phyloP scores from a whole-genome alignment of 805 yeast genomes.

The Ogataea ganodermae region DNA sequence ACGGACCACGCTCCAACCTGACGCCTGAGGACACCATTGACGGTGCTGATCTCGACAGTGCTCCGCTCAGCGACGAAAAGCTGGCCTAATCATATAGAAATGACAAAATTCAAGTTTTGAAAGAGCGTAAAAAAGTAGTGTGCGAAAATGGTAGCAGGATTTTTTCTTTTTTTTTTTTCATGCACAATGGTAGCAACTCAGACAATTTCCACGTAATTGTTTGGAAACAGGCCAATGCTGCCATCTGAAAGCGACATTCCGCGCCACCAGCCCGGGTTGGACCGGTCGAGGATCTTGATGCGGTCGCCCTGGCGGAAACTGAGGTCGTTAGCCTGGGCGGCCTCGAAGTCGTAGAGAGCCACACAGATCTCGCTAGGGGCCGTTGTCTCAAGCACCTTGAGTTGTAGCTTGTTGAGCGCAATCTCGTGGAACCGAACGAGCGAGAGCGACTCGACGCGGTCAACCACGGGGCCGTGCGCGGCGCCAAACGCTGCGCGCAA shows the following conservation, averaged over 20 bases:
- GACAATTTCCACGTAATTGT: constrained; percentile 41
- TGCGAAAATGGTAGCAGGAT: no score
- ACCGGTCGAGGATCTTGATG: constrained; percentile 40
- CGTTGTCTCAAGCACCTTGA: constrained; percentile 18
- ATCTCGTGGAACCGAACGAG: constrained; percentile 21
- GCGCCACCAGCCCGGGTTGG: constrained; percentile 51
- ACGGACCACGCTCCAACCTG: constrained; percentile 48
- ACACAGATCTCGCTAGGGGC: constrained; percentile 30
- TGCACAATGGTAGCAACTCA: background rate
- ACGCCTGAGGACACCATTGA: constrained; percentile 18
- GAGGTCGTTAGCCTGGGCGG: constrained; percentile 44
- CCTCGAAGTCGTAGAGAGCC: constrained; percentile 44
- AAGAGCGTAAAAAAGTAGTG: no score
- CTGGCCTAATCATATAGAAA: background rate
- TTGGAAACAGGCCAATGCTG: constrained; percentile 46
- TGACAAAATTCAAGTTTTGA: no score
- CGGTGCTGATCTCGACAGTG: background rate
- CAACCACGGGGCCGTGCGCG: constrained; percentile 10
- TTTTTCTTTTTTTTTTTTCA: no score
- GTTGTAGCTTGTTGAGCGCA: constrained; percentile 20
- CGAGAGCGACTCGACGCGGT: constrained; percentile 12
- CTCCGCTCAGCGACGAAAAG: constrained; percentile 2
- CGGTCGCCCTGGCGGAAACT: constrained; percentile 44
- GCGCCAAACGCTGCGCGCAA: constrained; percentile 11
- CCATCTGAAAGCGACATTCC: constrained; percentile 43